Evolutionary conservation across 768 basidiomycete species (phyloP).

Genomic region (Xerocomellus intermedius): DNA sequence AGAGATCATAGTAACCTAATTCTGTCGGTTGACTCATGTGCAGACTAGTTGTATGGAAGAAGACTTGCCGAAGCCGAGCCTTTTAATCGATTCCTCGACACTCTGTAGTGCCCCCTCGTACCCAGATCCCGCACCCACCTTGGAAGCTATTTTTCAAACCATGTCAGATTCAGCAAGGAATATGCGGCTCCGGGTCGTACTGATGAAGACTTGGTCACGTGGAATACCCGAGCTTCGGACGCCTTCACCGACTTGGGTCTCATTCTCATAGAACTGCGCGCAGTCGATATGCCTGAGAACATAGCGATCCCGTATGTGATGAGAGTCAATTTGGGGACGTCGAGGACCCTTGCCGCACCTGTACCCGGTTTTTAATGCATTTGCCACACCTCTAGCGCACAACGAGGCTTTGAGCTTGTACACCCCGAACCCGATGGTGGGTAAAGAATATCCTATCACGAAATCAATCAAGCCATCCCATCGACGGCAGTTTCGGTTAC

Average conservation of each 20-base stretch:
- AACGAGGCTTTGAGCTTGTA: constrained; percentile 8
- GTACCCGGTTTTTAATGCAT: constrained; percentile 26
- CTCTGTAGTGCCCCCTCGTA: constrained; percentile 15
- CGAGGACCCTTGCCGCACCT: constrained; percentile 14
- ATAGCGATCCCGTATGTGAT: not conserved
- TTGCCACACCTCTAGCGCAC: constrained; percentile 13
- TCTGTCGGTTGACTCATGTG: not conserved
- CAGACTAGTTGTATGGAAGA: not conserved
- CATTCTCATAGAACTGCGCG: constrained; percentile 28
- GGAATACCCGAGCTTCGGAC: constrained; percentile 21
- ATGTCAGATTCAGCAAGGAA: not conserved
- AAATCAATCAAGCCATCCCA: not conserved
- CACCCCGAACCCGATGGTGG: constrained; percentile 29
- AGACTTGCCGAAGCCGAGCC: constrained; percentile 20
- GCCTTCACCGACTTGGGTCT: constrained; percentile 26
- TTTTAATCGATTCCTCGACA: constrained; percentile 25
- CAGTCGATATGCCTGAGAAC: constrained; percentile 26
- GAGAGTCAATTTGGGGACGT: not conserved
- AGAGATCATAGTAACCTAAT: constrained; percentile 46
- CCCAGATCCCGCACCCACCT: constrained; percentile 8
- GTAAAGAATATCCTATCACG: constrained; percentile 21
- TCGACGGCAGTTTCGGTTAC: not conserved
- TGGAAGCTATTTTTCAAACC: constrained; percentile 20
- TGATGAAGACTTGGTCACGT: constrained; percentile 31
- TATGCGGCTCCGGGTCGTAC: constrained; percentile 10